Evolutionary conservation across 306 rosid genomes (phyloP), one percentile per base, ranked within the genome.

Genomic region (Quercus berberidifolia): DNA sequence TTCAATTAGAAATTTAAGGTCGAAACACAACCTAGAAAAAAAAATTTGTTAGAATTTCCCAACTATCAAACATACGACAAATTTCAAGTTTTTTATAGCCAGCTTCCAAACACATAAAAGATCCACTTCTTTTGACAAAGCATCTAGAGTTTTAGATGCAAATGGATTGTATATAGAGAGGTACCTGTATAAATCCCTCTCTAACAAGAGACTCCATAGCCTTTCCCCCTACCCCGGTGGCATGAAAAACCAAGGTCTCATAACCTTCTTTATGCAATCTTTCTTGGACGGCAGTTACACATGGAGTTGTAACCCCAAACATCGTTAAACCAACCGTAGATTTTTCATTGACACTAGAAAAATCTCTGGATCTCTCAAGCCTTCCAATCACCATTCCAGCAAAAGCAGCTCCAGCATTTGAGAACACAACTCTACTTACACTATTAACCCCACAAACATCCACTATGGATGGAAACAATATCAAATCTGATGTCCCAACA

Each of bases 201-300:
- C 83, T 87, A 81, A 92, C 94, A 80, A 94, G 85, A 81, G 87
- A 83, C 89, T 94, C 97, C 98, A 94, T 91, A n/a, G 97, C 98
- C 81, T 86, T 91, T 41, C 98, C 98, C 5, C 98, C 97, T 57
- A 94, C 97, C 71, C 98, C 98, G 57, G 97, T 94, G 35, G 97
- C 94, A 84, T 94, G 98, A 79, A 94, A 94, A 82, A 92, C 93
- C 79, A 94, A 87, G 74, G 90, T 85, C 82, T 92, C 97, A 73
- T 86, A 91, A 71, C 98, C 98, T 80, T 90, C 93, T 65, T 79
- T 72, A 49, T 51, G 87, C 95, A 94, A 84, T 77, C 91, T 86
- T 78, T 91, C 97, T 60, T 75, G 80, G 73, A 91, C 95, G 81
- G 84, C 84, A 81, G 81, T 76, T 56, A 92, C 98, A 80, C 97